Evolutionary conservation across 768 basidiomycete species (phyloP), one percentile per base, ranked within the genome.

Genomic region (Lyophyllum decastes): DNA sequence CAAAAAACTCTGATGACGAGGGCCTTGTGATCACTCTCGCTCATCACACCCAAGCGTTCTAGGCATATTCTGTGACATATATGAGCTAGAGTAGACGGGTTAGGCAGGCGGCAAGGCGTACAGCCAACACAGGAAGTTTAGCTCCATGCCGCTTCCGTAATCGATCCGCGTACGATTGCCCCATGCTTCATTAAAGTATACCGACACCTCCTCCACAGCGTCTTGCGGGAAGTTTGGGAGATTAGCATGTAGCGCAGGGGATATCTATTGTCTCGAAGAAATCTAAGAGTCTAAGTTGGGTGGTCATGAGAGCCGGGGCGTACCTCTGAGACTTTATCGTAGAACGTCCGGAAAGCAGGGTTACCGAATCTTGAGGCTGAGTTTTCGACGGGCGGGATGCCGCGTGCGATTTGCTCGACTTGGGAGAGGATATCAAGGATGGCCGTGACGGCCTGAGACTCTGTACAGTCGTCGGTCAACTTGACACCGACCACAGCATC

Each of bases 81-180:
- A 19, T 25, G n/a, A 44, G 51, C n/a, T 11, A 34, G 24, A 33
- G 41, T 47, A 21, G 59, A 16, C 26, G 2, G 49, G 33, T 22
- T 52, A 16, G 51, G 53, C 17, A 4, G 9, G 10, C 0, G 54
- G 17, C 14, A 30, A 21, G 2, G 77, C 93, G 63, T 69, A 97
- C 95, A 98, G 68, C 95, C 95, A 98, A 66, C 95, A 98, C 2
- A 98, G 58, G 67, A 98, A 99, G 72, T 98, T 96, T 44, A 98
- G 80, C 68, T 99, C 97, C 96, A 98, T 98, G 14, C 97, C 97
- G 65, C 95, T 97, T n/a, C 97, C 97, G 72, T 99, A 99, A 73
- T 99, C 97, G 53, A 99, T 94, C 9, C 97, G 79, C 48, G 89
- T 84, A 26, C 90, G 78, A 70, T 91, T 97, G 0, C 97, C 97